Evolutionary conservation across 2,329 filamentous ascomycete species (phyloP), one percentile per base, ranked within the genome.

Genomic region (Pyrenochaeta sp.): DNA sequence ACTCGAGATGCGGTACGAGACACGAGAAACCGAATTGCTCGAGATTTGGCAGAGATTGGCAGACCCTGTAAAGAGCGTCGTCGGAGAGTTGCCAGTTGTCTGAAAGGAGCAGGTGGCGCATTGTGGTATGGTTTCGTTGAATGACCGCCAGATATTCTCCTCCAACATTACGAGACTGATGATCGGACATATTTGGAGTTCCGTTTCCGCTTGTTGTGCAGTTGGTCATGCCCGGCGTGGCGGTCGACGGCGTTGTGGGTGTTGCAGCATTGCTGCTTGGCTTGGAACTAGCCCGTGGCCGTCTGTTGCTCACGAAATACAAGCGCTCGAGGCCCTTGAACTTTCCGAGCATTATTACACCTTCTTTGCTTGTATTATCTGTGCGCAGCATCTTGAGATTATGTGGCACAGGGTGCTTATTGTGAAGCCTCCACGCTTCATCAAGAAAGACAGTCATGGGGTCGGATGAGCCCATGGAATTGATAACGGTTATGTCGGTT

Each of bases 1-100:
- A 59, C 10, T 68, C 63, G 13, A 68, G 42, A 71, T 50, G 80
- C 65, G 44, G 83, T 76, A 84, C 81, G 80, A 76, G 69, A 11
- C 79, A 71, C 6, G 80, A 76, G 15, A 84, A 67, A 18, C 75
- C 81, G 1, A 86, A 68, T 54, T 86, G 82, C 48, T 84, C 81
- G 10, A 86, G 68, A 39, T 83, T 75, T 0, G 82, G 81, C 44
- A 81, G 83, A 7, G 68, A 68, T 35, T 78, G 76, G 21, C 82
- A 77, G 6, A 85, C 66, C 6, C 76, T 74, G 21, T 73, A 74
- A 7, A 85, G 67, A 4, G 78, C 71, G 1, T 72, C 62, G 3
- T 74, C 69, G 11, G 75, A 74, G 3, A 85, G 71, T 13, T 74
- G 67, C 81, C 82, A 85, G 29, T 76, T 72, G 22, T 82, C 76